Conservation (phyloP, 2,329 filamentous ascomycete species). For the Paraphaeosphaeria sporulosa region DNA sequence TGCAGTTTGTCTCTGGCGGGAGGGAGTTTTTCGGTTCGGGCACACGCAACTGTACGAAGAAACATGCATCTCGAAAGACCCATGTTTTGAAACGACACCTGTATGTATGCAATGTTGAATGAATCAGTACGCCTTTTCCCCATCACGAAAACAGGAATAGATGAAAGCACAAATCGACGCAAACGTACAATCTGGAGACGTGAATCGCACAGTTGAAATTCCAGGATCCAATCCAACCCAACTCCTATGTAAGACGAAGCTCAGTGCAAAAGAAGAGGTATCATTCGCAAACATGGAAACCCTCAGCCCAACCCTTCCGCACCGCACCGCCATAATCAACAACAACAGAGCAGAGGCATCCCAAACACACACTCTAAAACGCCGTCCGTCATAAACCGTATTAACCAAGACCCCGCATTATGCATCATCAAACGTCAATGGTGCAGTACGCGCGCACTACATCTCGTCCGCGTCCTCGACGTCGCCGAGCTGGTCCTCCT, state of each 20-base stretch:
- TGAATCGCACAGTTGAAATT: not conserved
- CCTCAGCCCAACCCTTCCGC: slow-evolving; percentile 9
- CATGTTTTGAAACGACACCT: slow-evolving; percentile 5
- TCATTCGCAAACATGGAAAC: slow-evolving; percentile 9
- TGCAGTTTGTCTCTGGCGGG: not conserved
- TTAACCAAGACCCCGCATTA: slow-evolving; percentile 11
- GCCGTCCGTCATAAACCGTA: slow-evolving; percentile 5
- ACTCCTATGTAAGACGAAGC: not conserved
- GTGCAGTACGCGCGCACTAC: slow-evolving; percentile 2
- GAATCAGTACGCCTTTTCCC: too few species aligned
- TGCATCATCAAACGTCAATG: not conserved
- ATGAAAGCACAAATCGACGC: too few species aligned
- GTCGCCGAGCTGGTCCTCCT: slow-evolving; percentile 53
- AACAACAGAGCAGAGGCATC: not conserved
- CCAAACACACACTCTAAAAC: not conserved
- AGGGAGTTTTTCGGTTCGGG: not conserved
- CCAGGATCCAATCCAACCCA: not conserved
- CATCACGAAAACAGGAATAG: too few species aligned
- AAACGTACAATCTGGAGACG: not conserved
- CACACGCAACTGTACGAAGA: not conserved
- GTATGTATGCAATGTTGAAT: not conserved
- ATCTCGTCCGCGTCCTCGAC: slow-evolving; percentile 37
- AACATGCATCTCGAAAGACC: not conserved
- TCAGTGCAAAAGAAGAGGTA: slow-evolving; percentile 11
- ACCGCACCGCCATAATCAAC: not conserved